Evolutionary conservation across 768 basidiomycete species (phyloP).

Genomic region (Mycena metata): DNA sequence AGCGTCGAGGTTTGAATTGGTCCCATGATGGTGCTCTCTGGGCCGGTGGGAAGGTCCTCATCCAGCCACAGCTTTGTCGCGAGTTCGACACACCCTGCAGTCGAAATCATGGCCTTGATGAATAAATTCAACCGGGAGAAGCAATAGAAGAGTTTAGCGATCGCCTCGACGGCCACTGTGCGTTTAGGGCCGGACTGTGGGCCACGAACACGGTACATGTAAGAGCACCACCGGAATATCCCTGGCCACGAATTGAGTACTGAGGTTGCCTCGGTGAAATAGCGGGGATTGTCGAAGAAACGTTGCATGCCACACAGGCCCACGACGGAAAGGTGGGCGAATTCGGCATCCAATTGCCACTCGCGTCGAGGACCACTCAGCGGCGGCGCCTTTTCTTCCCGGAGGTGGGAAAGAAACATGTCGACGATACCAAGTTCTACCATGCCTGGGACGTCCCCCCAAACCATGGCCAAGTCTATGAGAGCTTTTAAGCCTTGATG

Average conservation of each 20-base stretch:
- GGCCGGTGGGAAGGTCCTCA: conserved; percentile 39
- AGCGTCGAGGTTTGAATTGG: conserved; percentile 48
- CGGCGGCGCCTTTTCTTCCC: conserved; percentile 38
- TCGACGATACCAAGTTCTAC: conserved; percentile 43
- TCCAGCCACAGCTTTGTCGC: conserved; percentile 50
- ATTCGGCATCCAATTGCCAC: conserved; percentile 41
- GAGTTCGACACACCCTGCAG: conserved; percentile 50
- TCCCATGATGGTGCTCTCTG: conserved; percentile 40
- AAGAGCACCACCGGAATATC: conserved; percentile 53
- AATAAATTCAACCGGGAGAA: conserved; percentile 45
- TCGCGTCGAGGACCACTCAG: conserved; percentile 17
- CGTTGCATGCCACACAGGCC: conserved; percentile 46
- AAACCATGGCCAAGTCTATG: conserved; percentile 20
- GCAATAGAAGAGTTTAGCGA: conserved; percentile 46
- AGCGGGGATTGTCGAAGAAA: conserved; percentile 39
- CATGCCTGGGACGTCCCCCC: conserved; percentile 24
- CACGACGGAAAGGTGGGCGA: conserved; percentile 48
- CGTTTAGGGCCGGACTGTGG: conserved; percentile 37
- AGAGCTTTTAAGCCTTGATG: conserved; percentile 1
- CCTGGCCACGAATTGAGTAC: conserved; percentile 49
- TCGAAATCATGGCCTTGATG: conserved; percentile 45
- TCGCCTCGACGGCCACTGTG: conserved; percentile 44
- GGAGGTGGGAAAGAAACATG: conserved; percentile 49
- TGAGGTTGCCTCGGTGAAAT: conserved; percentile 34
- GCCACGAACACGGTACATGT: conserved; percentile 45